These are phyloP conservation scores for Phyllosticta paracitricarpa DNA, from an alignment of 2,329 filamentous ascomycete species.

Conservation along the genomic window DNA sequence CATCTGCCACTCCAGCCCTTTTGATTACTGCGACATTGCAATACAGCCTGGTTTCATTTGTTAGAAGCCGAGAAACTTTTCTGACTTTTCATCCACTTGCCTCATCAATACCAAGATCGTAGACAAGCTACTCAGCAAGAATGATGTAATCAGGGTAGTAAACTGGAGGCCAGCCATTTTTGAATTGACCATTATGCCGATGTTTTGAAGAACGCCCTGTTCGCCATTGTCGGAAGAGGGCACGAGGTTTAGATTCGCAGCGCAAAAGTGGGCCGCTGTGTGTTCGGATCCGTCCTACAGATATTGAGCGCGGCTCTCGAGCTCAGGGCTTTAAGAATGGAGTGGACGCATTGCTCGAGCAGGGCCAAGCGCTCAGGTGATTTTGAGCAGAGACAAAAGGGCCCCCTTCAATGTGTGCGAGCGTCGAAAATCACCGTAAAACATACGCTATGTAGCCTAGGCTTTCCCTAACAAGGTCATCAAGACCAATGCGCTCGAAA, in stretches of 20 bases:
- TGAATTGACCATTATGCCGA: neutral
- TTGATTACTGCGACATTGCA: conserved; percentile 6
- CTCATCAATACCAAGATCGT: conserved; percentile 5
- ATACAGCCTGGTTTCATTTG: neutral
- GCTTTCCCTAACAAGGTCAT: neutral
- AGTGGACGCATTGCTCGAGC: neutral
- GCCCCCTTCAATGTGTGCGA: neutral
- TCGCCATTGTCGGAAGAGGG: neutral
- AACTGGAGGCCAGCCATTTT: neutral
- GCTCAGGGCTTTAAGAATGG: neutral
- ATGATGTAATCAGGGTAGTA: neutral
- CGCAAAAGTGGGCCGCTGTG: neutral
- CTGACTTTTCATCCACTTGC: neutral
- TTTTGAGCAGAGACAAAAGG: neutral
- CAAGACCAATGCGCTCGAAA: neutral
- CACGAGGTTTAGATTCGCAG: neutral
- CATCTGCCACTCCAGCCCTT: conserved; percentile 3
- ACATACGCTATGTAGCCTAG: neutral
- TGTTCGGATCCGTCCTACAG: neutral
- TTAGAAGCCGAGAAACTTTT: neutral
- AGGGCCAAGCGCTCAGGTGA: neutral
- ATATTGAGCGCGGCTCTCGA: neutral
- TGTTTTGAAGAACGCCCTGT: neutral
- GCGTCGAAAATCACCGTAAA: neutral
- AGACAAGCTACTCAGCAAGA: conserved; percentile 3